These are phyloP conservation scores for Fusarium staphyleae DNA, from an alignment of 2,329 filamentous ascomycete species.

Conservation along the genomic window DNA sequence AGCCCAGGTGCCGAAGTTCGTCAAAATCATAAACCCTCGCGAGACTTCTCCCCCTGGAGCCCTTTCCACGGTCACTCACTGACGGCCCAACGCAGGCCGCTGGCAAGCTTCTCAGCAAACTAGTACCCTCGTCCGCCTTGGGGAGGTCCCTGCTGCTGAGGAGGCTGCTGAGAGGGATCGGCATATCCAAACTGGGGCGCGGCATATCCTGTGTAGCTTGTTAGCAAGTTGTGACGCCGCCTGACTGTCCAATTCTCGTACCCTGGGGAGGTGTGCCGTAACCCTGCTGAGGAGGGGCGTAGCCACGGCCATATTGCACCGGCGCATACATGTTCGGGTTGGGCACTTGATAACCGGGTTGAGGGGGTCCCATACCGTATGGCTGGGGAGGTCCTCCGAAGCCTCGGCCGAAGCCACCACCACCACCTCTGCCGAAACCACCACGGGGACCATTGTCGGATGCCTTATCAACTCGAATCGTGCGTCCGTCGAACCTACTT, in stretches of 20 bases:
- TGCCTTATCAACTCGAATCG: slow-evolving; percentile 93
- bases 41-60: slow-evolving; percentile 15
- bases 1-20: slow-evolving; percentile 35
- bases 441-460: slow-evolving; percentile 76
- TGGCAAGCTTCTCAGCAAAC: slow-evolving; percentile 9
- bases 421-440: slow-evolving; percentile 50
- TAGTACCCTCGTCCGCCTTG: slow-evolving; percentile 55
- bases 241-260: slow-evolving; percentile 34
- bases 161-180: slow-evolving; percentile 53
- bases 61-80: not conserved
- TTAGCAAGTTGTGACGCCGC: slow-evolving; percentile 2
- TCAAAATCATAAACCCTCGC: slow-evolving; percentile 33
- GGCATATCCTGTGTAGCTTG: slow-evolving; percentile 45
- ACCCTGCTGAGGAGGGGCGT: slow-evolving; percentile 45
- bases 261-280: slow-evolving; percentile 53
- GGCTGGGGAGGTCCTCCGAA: slow-evolving; percentile 51
- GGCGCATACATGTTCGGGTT: slow-evolving; percentile 50
- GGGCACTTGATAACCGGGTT: slow-evolving; percentile 46
- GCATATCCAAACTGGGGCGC: slow-evolving; percentile 55
- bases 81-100: slow-evolving; percentile 1
- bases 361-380: slow-evolving; percentile 49
- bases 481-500: slow-evolving; percentile 33
- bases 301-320: slow-evolving; percentile 50
- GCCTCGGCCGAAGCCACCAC: slow-evolving; percentile 48
- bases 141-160: slow-evolving; percentile 47